Evolutionary conservation across 495 filamentous ascomycete species (phyloP).

Genomic region (Xylaria venustula): DNA sequence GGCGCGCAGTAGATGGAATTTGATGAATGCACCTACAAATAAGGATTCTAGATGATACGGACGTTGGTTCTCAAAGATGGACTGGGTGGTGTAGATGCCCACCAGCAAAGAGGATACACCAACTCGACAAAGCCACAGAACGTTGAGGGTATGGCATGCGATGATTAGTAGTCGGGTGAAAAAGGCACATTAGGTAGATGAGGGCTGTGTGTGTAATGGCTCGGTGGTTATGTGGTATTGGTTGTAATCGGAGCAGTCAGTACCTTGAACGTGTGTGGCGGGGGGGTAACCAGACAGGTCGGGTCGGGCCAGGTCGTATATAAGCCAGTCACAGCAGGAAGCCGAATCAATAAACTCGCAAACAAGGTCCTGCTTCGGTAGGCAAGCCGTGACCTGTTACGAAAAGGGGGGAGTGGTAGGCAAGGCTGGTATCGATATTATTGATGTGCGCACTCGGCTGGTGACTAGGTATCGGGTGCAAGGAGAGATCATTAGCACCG

Average conservation of each 20-base stretch:
- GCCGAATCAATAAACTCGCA: neutral
- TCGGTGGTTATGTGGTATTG: neutral
- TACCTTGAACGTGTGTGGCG: too few species aligned
- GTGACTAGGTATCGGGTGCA: slow-evolving; percentile 1
- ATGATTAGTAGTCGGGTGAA: neutral
- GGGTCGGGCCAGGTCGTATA: neutral
- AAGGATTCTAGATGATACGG: neutral
- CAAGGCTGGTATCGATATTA: neutral
- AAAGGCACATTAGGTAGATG: neutral
- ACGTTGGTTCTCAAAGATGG: neutral
- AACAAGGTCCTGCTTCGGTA: neutral
- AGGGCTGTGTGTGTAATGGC: neutral
- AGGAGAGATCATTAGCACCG: slow-evolving; percentile 11
- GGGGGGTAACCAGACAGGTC: neutral
- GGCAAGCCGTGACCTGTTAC: neutral
- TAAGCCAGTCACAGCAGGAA: neutral
- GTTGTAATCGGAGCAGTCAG: neutral
- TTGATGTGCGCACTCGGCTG: neutral
- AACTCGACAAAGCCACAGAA: neutral
- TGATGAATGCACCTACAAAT: neutral
- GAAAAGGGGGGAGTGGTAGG: neutral
- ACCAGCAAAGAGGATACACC: neutral
- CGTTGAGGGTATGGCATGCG: neutral
- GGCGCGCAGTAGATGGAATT: too few species aligned
- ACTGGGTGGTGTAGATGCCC: neutral